phyloP scores from a whole-genome alignment of 1,284 basidiomycete genomes.

The Chondrostereum purpureum region DNA sequence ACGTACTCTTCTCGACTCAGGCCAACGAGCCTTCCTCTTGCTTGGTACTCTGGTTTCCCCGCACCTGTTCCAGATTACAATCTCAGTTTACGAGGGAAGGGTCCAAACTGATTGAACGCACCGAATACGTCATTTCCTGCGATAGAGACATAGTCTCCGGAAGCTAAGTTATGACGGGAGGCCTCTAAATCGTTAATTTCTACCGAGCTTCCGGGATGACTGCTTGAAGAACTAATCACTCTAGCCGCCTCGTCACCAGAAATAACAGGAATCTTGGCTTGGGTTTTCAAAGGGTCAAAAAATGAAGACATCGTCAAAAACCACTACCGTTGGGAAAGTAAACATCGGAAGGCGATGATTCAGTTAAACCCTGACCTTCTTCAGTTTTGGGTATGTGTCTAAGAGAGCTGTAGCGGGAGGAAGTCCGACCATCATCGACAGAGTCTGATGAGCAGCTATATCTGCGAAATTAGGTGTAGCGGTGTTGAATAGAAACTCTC shows the following conservation, averaged over 20 bases:
- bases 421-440: constrained; percentile 38
- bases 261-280: constrained; percentile 18
- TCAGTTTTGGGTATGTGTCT: constrained; percentile 29
- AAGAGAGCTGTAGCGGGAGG: constrained; percentile 30
- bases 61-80: background rate
- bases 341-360: too few species aligned
- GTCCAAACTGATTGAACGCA: too few species aligned
- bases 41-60: constrained; percentile 36
- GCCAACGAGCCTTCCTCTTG: constrained; percentile 42
- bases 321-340: constrained; percentile 11
- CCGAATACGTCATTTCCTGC: constrained; percentile 44
- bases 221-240: constrained; percentile 30
- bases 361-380: too few species aligned
- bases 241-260: constrained; percentile 38
- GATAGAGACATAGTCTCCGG: constrained; percentile 34
- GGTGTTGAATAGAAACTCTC: constrained; percentile 54
- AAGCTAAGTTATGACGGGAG: constrained; percentile 31
- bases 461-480: constrained; percentile 44
- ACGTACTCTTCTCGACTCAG: constrained; percentile 43
- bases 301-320: constrained; percentile 7
- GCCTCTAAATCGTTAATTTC: constrained; percentile 43
- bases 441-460: constrained; percentile 40
- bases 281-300: constrained; percentile 3
- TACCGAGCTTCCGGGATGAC: constrained; percentile 34
- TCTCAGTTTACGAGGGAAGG: too few species aligned